A percentile compares a stretch with the other conserved stretches of the same genome.
Evolutionary conservation across 306 rosid genomes (phyloP).

Genomic region (Fragaria iinumae): DNA sequence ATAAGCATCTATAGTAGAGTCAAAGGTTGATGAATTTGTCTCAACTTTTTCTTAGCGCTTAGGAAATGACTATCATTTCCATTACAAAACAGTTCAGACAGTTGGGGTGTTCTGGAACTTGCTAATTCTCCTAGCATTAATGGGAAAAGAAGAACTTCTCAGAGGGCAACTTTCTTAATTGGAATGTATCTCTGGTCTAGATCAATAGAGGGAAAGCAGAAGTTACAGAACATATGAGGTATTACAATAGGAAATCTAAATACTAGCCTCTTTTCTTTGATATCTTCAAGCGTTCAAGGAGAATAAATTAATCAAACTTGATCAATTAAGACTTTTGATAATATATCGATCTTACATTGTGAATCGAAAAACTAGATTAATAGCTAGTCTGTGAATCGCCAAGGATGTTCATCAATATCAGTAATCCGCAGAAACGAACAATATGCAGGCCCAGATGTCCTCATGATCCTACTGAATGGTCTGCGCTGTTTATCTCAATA

Average conservation of each 20-base stretch:
- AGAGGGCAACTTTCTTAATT: not conserved
- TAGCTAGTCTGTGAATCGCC: not conserved
- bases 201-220: not conserved
- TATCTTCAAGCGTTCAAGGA: too few relatives aligned
- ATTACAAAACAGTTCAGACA: not conserved
- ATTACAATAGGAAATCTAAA: not conserved
- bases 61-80: too few relatives aligned
- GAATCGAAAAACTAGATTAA: not conserved
- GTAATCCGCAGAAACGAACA: not conserved
- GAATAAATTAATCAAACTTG: too few relatives aligned
- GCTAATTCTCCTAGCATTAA: not conserved
- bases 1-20: not conserved
- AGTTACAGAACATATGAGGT: not conserved
- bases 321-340: too few relatives aligned
- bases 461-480: not conserved
- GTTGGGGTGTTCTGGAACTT: not conserved
- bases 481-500: not conserved
- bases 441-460: not conserved
- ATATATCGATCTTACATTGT: not conserved
- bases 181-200: not conserved
- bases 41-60: too few relatives aligned
- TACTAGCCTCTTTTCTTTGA: not conserved
- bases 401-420: not conserved
- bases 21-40: not conserved
- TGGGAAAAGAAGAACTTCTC: not conserved